A percentile compares a stretch with the other conserved stretches of the same genome.
These are phyloP conservation scores for Fusarium miscanthi DNA, from an alignment of 2,329 filamentous ascomycete genomes.

Conservation along the genomic window DNA sequence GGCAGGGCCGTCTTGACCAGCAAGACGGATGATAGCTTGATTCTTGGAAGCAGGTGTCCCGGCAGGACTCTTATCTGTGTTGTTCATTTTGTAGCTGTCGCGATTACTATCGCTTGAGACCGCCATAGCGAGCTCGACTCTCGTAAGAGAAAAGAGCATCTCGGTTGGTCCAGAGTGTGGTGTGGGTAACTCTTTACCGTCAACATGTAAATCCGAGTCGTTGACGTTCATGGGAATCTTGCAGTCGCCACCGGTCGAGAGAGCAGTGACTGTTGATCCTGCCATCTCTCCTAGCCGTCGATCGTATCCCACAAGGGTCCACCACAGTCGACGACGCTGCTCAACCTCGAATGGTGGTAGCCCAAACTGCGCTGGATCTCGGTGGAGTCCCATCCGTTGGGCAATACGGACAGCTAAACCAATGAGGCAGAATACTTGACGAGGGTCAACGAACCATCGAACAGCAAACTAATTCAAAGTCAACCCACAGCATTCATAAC, in stretches of 20 bases:
- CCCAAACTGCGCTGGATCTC: slow-evolving; percentile 66
- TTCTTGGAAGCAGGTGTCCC: slow-evolving; percentile 38
- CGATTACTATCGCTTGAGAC: slow-evolving; percentile 60
- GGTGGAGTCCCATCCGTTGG: slow-evolving; percentile 75
- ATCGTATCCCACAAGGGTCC: slow-evolving; percentile 76
- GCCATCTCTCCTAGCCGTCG: slow-evolving; percentile 75
- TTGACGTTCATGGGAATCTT: slow-evolving; percentile 70
- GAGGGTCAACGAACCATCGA: slow-evolving; percentile 68
- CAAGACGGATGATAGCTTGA: slow-evolving; percentile 56
- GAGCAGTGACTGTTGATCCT: slow-evolving; percentile 66
- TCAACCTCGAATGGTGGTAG: slow-evolving; percentile 72
- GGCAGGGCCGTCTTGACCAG: slow-evolving; percentile 60
- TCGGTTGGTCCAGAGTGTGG: slow-evolving; percentile 65
- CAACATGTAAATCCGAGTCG: slow-evolving; percentile 67
- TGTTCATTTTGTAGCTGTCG: slow-evolving; percentile 47
- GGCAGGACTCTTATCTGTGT: slow-evolving; percentile 44
- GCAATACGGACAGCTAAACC: slow-evolving; percentile 75
- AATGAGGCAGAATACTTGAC: slow-evolving; percentile 61
- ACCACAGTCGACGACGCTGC: slow-evolving; percentile 78
- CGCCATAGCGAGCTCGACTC: slow-evolving; percentile 67
- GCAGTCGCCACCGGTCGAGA: slow-evolving; percentile 65
- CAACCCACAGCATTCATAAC: background rate
- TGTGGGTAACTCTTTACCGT: slow-evolving; percentile 65
- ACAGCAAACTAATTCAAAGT: slow-evolving; percentile 53
- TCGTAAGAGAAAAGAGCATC: slow-evolving; percentile 68